Percentiles rank a stretch among this genome's conserved stretches.
Evolutionary conservation across 169 alveolate genomes (phyloP).

Genomic region (Plasmodium inui): DNA sequence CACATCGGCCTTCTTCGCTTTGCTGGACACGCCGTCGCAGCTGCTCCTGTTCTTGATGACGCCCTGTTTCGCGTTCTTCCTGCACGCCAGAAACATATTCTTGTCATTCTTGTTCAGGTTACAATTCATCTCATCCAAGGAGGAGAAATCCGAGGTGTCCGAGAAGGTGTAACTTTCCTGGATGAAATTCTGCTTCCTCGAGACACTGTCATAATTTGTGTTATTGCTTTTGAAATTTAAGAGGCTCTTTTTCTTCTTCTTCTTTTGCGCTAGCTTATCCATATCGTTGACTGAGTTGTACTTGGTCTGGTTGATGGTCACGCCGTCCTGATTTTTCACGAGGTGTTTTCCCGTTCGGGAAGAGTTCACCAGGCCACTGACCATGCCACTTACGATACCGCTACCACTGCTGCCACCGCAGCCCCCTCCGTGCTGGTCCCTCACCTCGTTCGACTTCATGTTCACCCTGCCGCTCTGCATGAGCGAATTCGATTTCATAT

Average conservation of each 20-base stretch:
- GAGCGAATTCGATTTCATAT: not conserved
- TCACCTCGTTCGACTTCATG: slow-evolving; percentile 15
- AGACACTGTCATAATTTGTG: not conserved
- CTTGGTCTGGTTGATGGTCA: not conserved
- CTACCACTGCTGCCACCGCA: not conserved
- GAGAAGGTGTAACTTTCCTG: slow-evolving; percentile 41
- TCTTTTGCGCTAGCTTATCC: slow-evolving; percentile 7
- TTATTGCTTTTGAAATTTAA: slow-evolving; percentile 17
- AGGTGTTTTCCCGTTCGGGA: not conserved
- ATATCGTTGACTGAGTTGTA: slow-evolving; percentile 31
- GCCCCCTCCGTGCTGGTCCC: not conserved
- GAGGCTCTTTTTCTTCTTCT: slow-evolving; percentile 39
- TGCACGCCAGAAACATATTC: not conserved
- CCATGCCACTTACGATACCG: not conserved
- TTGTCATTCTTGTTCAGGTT: slow-evolving; percentile 36
- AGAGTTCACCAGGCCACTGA: not conserved
- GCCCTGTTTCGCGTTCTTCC: slow-evolving; percentile 4
- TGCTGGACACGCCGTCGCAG: slow-evolving; percentile 39
- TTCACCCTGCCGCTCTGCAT: not conserved
- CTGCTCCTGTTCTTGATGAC: slow-evolving; percentile 40
- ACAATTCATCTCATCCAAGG: slow-evolving; percentile 66
- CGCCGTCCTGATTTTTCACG: not conserved
- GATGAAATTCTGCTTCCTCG: not conserved
- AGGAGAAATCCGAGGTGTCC: slow-evolving; percentile 70
- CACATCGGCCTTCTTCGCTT: slow-evolving; percentile 17